Evolutionary conservation across 1,284 basidiomycete genomes (phyloP), one percentile per base, ranked within the genome.

Genomic region (Moesziomyces aphidis): DNA sequence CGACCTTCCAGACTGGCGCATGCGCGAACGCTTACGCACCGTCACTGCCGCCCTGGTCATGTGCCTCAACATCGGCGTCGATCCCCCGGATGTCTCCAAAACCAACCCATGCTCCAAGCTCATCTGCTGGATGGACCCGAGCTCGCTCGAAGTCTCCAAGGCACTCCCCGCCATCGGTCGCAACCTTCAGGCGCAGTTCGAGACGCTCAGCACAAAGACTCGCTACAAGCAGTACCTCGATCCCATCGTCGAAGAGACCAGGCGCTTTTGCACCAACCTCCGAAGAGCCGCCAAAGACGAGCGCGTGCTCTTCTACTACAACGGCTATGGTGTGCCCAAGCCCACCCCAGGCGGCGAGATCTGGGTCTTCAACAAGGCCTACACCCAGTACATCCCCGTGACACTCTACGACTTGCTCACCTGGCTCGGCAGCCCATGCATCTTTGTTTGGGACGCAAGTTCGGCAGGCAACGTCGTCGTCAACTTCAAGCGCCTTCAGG

Each of bases 361-460:
- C 58, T 99, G 96, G 96, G 96, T 97, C 62, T 99, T 99, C 88
- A 99, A 99, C 86, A 90, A 92, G 82, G 93, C 91, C 72, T 99
- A 99, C 85, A 98, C 97, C 0, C 97, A 99, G 85, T 99, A 99
- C 85, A 98, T 99, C 62, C 96, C 96, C 0, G 93, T 99, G 23
- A 95, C 94, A 8, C 87, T 98, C 49, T 93, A 93, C 85, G 95
- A 98, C 79, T 88, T 98, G 13, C 95, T 97, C 84, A 90, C 89
- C 46, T 97, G 94, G 94, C 80, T 86, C 6, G 85, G 85, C 5
- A 94, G 94, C 3, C 96, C 97, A 1, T 95, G 93, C 57, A 94
- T 99, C 59, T 99, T 96, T 83, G 94, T 99, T 57, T 99, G 96
- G 96, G 96, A 99, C 83, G 97, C 96, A 83, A 97, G 95, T 15